Percentiles rank a stretch among this genome's conserved stretches.
These are phyloP conservation scores for Cudoniella acicularis DNA, from an alignment of 495 filamentous ascomycete genomes.

Conservation along the genomic window DNA sequence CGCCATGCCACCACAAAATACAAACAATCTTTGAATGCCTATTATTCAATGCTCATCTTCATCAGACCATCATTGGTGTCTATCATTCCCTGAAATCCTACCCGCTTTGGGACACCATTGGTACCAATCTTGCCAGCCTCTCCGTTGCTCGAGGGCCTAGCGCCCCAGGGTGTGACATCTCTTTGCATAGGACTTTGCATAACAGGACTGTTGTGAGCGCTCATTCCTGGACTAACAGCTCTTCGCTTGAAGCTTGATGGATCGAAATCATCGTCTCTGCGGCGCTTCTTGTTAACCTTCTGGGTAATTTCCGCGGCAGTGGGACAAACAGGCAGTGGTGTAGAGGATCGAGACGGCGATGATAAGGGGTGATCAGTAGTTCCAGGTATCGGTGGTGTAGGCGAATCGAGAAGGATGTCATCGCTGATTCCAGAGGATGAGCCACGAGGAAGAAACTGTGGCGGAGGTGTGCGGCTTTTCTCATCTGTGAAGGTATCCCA, in stretches of 20 bases:
- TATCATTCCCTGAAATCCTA: slow-evolving; percentile 92
- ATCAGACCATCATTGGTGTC: slow-evolving; percentile 95
- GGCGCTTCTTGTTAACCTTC: slow-evolving; percentile 67
- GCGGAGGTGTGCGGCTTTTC: slow-evolving; percentile 51
- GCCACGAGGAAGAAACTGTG: slow-evolving; percentile 30
- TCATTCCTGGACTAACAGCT: slow-evolving; percentile 90
- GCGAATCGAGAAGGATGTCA: slow-evolving; percentile 74
- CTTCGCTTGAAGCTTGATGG: slow-evolving; percentile 85
- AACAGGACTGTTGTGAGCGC: slow-evolving; percentile 84
- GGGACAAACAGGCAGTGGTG: slow-evolving; percentile 34
- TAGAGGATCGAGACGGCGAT: slow-evolving; percentile 41
- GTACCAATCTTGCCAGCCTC: slow-evolving; percentile 38
- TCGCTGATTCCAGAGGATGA: slow-evolving; percentile 39
- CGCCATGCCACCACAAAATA: neutral
- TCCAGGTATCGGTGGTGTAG: slow-evolving; percentile 3
- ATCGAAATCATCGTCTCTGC: slow-evolving; percentile 90
- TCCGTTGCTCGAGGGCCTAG: slow-evolving; percentile 45
- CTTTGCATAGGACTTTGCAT: slow-evolving; percentile 75
- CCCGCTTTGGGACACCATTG: slow-evolving; percentile 41
- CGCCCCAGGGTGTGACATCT: slow-evolving; percentile 69
- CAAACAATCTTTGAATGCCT: neutral
- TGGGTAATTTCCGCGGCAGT: slow-evolving; percentile 63
- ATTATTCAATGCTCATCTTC: slow-evolving; percentile 91
- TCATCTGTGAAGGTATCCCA: slow-evolving; percentile 72
- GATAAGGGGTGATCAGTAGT: slow-evolving; percentile 29